Conservation (phyloP, 169 alveolate genomes). For the Plasmodium chabaudi region DNA sequence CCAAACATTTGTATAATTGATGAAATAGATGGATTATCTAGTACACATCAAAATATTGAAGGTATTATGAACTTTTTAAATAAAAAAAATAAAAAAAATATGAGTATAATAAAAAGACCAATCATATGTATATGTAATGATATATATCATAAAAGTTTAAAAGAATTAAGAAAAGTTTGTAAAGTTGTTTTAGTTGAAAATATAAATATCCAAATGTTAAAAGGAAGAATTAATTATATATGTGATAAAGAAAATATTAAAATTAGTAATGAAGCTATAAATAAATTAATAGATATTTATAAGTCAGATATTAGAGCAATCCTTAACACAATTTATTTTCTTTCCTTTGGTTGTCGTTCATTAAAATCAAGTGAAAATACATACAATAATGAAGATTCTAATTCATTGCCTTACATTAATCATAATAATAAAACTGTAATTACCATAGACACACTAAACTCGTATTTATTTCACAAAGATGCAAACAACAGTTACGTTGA, state of each 20-base stretch:
- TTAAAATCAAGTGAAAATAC: conserved; percentile 45
- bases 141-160: conserved; percentile 82
- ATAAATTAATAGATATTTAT: conserved; percentile 78
- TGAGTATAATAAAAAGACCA: conserved; percentile 88
- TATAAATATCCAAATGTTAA: conserved; percentile 77
- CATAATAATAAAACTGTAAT: background rate
- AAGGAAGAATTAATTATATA: conserved; percentile 77
- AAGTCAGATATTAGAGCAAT: conserved; percentile 82
- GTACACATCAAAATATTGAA: conserved; percentile 87
- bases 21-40: conserved; percentile 97
- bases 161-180: conserved; percentile 83
- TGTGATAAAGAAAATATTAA: conserved; percentile 78
- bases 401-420: background rate
- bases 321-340: conserved; percentile 60
- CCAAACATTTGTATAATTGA: conserved; percentile 93
- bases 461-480: conserved; percentile 40
- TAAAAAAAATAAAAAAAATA: conserved; percentile 70
- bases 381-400: no score
- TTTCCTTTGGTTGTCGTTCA: conserved; percentile 51
- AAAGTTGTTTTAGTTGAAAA: conserved; percentile 82
- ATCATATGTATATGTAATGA: conserved; percentile 98
- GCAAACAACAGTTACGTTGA: conserved; percentile 56
- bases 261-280: conserved; percentile 76
- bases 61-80: conserved; percentile 67
- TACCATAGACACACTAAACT: conserved; percentile 17